Conservation (phyloP, 805 yeast genomes). For the Teunomyces panamensis region DNA sequence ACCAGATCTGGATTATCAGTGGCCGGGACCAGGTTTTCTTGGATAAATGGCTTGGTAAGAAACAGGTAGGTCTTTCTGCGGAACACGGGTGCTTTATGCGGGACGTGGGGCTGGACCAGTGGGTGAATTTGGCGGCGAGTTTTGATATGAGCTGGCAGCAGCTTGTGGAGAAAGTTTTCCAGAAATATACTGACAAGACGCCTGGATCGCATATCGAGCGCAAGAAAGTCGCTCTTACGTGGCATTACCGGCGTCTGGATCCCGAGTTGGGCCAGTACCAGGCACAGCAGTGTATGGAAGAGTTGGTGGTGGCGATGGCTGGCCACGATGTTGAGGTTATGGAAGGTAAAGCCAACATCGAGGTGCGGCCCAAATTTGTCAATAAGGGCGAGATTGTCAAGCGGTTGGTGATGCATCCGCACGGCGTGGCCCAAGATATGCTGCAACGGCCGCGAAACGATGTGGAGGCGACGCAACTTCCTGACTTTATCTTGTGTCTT, state of each 20-base stretch:
- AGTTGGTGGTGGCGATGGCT: constrained; percentile 58
- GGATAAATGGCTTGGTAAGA: constrained; percentile 81
- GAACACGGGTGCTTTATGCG: constrained; percentile 97
- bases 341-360: constrained; percentile 96
- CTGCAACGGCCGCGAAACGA: constrained; percentile 5
- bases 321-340: constrained; percentile 87
- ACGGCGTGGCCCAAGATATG: constrained; percentile 52
- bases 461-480: constrained; percentile 35
- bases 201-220: constrained; percentile 86
- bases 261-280: constrained; percentile 90
- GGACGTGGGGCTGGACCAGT: constrained; percentile 56
- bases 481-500: constrained; percentile 83
- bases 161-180: constrained; percentile 73
- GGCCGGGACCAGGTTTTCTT: constrained; percentile 93
- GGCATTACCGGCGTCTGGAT: constrained; percentile 96
- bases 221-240: constrained; percentile 90
- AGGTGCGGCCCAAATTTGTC: constrained; percentile 92
- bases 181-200: constrained; percentile 76
- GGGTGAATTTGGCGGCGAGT: constrained; percentile 83
- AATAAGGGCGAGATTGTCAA: constrained; percentile 96
- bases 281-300: constrained; percentile 68
- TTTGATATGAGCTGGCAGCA: constrained; percentile 93
- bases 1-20: constrained; percentile 90
- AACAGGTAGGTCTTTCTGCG: constrained; percentile 80
- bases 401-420: constrained; percentile 63